phyloP scores from a whole-genome alignment of 1,284 basidiomycete species.

The Rhodotorula mucilaginosa region DNA sequence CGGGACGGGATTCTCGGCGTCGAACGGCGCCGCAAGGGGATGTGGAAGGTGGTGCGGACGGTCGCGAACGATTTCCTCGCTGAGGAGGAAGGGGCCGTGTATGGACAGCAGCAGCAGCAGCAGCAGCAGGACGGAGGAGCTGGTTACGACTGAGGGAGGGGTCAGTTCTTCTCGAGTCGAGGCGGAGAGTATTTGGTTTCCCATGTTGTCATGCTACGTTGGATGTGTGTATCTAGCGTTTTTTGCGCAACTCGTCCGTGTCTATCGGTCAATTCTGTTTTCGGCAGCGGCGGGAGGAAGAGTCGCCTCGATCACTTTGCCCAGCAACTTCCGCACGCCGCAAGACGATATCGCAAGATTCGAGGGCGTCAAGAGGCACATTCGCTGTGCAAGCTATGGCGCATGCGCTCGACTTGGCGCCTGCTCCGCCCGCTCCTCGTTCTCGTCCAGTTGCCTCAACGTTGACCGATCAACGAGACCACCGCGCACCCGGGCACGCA shows the following conservation, averaged over 20 bases:
- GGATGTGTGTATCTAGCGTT: too few species aligned
- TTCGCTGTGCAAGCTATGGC: not conserved
- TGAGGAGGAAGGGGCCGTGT: constrained; percentile 26
- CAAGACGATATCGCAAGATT: too few species aligned
- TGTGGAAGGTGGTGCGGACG: constrained; percentile 39
- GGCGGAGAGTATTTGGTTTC: too few species aligned
- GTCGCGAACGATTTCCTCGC: constrained; percentile 36
- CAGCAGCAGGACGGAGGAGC: not conserved
- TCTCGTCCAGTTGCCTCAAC: not conserved
- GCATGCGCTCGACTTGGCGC: not conserved
- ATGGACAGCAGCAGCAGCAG: not conserved
- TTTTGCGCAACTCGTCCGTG: too few species aligned
- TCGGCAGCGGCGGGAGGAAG: too few species aligned
- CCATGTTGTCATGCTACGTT: too few species aligned
- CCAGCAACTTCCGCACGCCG: too few species aligned
- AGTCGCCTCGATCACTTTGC: too few species aligned
- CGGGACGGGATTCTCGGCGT: constrained; percentile 44
- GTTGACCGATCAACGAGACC: not conserved
- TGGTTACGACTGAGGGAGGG: not conserved
- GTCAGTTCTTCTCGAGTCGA: too few species aligned
- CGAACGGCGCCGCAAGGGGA: constrained; percentile 44
- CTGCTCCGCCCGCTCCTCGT: not conserved
- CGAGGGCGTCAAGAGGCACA: too few species aligned
- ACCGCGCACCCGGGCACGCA: not conserved
- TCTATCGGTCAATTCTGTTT: too few species aligned